Conservation (phyloP, 129 eudicot species). For the Tagetes patula region DNA sequence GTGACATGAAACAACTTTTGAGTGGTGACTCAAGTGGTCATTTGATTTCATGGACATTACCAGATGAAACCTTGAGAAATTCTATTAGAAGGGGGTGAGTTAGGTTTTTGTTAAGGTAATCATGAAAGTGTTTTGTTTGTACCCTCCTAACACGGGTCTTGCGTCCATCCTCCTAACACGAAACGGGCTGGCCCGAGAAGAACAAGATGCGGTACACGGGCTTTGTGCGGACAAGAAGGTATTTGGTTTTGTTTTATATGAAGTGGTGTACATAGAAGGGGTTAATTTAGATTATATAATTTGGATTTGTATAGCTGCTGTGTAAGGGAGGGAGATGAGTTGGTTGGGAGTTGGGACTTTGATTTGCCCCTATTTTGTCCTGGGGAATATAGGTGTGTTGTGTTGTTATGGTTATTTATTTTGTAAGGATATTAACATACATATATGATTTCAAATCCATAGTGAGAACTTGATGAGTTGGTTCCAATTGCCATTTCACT, state of each 20-base stretch:
- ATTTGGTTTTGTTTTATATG: slow-evolving; percentile 16
- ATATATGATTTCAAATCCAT: slow-evolving; percentile 21
- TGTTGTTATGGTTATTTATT: slow-evolving; percentile 25
- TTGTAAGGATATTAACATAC: slow-evolving; percentile 27
- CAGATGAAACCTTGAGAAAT: slow-evolving; percentile 71
- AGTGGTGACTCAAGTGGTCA: slow-evolving; percentile 89
- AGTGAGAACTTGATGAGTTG: neutral
- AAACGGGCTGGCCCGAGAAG: slow-evolving; percentile 40
- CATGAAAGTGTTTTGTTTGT: neutral
- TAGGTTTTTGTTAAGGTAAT: neutral
- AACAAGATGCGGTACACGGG: neutral
- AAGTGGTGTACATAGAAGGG: slow-evolving; percentile 35
- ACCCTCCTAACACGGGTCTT: neutral
- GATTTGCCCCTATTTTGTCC: slow-evolving; percentile 33
- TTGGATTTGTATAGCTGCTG: slow-evolving; percentile 30
- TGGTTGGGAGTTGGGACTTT: slow-evolving; percentile 19
- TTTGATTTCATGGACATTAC: slow-evolving; percentile 86
- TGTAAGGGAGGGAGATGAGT: too few species aligned
- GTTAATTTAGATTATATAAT: slow-evolving; percentile 22
- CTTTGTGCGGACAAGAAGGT: slow-evolving; percentile 2
- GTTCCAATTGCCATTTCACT: too few species aligned
- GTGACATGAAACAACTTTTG: slow-evolving; percentile 78
- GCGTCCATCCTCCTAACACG: slow-evolving; percentile 30
- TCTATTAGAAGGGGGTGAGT: slow-evolving; percentile 65
- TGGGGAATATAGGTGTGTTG: slow-evolving; percentile 18